Conservation (phyloP, 2,329 filamentous ascomycete genomes). For the Colletotrichum sp. region DNA sequence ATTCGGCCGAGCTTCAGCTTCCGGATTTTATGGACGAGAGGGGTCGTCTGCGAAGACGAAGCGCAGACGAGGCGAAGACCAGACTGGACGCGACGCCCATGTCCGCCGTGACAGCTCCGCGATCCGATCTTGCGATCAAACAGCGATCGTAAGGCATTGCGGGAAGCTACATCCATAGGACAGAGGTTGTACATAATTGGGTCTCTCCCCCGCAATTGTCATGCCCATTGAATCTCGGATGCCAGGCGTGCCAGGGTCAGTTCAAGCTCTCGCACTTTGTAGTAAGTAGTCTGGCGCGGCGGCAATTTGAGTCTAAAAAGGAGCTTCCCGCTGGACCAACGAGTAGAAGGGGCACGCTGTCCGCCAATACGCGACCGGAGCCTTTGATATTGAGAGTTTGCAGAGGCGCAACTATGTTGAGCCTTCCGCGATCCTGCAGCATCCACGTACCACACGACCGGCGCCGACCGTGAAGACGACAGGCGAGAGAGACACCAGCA, state of each 20-base stretch:
- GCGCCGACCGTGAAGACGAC: background rate
- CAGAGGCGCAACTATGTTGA: background rate
- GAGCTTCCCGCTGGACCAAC: background rate
- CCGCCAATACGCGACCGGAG: background rate
- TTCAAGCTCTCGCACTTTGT: background rate
- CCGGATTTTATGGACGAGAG: background rate
- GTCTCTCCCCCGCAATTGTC: background rate
- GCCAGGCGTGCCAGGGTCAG: background rate
- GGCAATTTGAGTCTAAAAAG: background rate
- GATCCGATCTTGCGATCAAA: conserved; percentile 2
- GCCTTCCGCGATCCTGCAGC: background rate
- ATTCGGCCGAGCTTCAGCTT: background rate
- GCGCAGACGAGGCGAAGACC: background rate
- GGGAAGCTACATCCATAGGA: background rate
- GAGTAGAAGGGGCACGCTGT: background rate
- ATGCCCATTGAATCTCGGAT: background rate
- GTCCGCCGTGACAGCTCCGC: background rate
- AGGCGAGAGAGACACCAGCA: background rate
- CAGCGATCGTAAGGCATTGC: background rate
- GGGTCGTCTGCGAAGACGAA: background rate
- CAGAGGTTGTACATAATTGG: background rate
- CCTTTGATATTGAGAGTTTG: background rate
- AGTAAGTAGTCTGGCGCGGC: background rate
- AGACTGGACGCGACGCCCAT: background rate
- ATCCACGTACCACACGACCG: background rate